phyloP scores from a whole-genome alignment of 345 rosid species.

The Hibiscus tridactylites region DNA sequence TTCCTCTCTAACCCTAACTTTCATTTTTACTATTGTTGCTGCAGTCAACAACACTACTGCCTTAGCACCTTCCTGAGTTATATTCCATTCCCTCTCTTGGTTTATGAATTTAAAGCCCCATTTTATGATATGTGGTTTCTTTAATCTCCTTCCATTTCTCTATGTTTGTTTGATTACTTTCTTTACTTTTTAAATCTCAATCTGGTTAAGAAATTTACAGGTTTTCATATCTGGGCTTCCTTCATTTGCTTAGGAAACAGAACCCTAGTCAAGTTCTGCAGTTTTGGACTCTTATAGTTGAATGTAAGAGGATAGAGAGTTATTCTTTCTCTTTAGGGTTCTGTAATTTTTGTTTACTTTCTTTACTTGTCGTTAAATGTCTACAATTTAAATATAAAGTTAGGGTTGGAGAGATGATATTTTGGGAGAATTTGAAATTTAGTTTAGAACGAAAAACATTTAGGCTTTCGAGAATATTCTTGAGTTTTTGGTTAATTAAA shows the following conservation, averaged over 20 bases:
- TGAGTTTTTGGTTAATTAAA: too few relatives aligned
- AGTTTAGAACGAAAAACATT: too few relatives aligned
- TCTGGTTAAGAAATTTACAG: neutral
- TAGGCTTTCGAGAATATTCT: too few relatives aligned
- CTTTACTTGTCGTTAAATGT: too few relatives aligned
- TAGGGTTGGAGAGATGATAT: too few relatives aligned
- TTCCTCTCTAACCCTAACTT: too few relatives aligned
- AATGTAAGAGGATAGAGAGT: too few relatives aligned
- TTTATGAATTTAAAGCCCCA: neutral
- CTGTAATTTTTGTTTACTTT: too few relatives aligned
- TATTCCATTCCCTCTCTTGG: neutral
- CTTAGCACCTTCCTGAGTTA: neutral
- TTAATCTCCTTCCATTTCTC: neutral
- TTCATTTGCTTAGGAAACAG: neutral
- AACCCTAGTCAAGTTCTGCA: conserved; percentile 7
- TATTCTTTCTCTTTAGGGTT: neutral
- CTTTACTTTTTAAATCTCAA: neutral
- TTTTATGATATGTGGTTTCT: neutral
- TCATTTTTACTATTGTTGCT: too few relatives aligned
- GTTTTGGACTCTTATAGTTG: neutral
- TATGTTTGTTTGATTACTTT: neutral
- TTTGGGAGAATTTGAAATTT: too few relatives aligned
- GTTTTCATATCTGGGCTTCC: neutral
- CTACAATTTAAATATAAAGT: too few relatives aligned
- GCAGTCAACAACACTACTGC: too few relatives aligned